Percentiles rank a stretch among this genome's conserved stretches.
Evolutionary conservation across 352 stramenopile genomes (phyloP).

Genomic region (Elongisporangium undulatum): DNA sequence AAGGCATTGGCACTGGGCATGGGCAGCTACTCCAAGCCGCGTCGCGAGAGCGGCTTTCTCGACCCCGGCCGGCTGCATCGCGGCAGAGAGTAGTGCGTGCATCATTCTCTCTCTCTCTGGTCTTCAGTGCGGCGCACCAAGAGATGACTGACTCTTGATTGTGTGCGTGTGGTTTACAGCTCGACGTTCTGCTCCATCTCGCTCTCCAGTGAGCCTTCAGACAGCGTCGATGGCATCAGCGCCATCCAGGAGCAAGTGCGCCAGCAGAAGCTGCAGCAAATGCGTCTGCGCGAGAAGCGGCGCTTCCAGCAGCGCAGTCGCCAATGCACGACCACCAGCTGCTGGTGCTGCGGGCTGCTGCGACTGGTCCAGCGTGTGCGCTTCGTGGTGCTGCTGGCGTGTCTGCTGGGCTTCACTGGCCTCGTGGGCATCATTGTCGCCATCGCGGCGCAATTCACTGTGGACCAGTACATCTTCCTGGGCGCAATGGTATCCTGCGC

Average conservation of each 20-base stretch:
- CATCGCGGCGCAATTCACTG: conserved; percentile 25
- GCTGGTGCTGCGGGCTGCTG: background rate
- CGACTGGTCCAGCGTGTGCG: conserved; percentile 5
- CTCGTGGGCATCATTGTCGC: conserved; percentile 31
- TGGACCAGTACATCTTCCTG: conserved; percentile 65
- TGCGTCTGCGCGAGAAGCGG: conserved; percentile 5
- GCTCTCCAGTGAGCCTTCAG: conserved; percentile 39
- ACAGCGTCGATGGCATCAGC: conserved; percentile 28
- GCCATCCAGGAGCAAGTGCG: conserved; percentile 10
- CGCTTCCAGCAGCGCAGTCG: conserved; percentile 2
- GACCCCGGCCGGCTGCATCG: conserved; percentile 19
- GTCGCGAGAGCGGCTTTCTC: conserved; percentile 17
- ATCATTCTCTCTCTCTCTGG: background rate
- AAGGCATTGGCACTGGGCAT: background rate
- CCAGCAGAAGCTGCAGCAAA: conserved; percentile 18
- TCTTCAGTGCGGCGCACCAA: conserved; percentile 1
- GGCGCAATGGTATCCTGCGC: conserved; percentile 61
- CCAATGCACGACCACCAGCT: background rate
- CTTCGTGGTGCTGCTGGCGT: conserved; percentile 26
- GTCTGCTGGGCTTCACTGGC: conserved; percentile 31
- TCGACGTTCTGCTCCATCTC: conserved; percentile 62
- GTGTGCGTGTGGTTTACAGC: conserved; percentile 15
- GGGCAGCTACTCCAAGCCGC: background rate
- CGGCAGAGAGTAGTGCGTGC: conserved; percentile 30
- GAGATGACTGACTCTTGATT: conserved; percentile 1